These are phyloP conservation scores for Lachnellula cervina DNA, from an alignment of 2,329 filamentous ascomycete genomes.

Conservation along the genomic window DNA sequence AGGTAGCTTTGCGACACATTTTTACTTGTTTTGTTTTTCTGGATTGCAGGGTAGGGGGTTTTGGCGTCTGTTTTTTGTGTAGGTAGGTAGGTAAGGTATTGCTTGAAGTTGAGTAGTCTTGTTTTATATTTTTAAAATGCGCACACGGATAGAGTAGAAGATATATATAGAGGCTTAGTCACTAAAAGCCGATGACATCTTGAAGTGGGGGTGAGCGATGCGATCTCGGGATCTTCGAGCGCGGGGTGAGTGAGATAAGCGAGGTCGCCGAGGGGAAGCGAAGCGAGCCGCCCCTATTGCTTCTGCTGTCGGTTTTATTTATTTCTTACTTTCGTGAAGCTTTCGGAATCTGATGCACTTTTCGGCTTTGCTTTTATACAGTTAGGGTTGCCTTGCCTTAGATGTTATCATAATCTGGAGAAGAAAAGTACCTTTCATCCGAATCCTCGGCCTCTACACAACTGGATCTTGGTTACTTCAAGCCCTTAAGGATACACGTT, in stretches of 20 bases:
- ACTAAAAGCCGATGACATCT: neutral
- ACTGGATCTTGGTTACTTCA: too few species aligned
- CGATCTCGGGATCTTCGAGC: neutral
- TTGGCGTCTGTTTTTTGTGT: neutral
- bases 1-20: slow-evolving; percentile 50
- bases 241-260: neutral
- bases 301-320: neutral
- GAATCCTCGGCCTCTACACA: too few species aligned
- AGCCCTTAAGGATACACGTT: neutral
- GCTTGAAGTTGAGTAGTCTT: neutral
- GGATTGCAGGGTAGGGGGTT: neutral
- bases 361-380: neutral
- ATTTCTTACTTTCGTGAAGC: neutral
- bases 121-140: too few species aligned
- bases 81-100: neutral
- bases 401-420: too few species aligned
- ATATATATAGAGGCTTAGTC: too few species aligned
- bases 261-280: neutral
- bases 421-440: too few species aligned
- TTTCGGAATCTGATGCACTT: neutral
- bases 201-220: neutral
- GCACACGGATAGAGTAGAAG: too few species aligned
- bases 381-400: too few species aligned
- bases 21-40: slow-evolving; percentile 32
- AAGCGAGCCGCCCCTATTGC: neutral